Conservation (phyloP, 2,329 filamentous ascomycete genomes). For the Fusarium newnesense region DNA sequence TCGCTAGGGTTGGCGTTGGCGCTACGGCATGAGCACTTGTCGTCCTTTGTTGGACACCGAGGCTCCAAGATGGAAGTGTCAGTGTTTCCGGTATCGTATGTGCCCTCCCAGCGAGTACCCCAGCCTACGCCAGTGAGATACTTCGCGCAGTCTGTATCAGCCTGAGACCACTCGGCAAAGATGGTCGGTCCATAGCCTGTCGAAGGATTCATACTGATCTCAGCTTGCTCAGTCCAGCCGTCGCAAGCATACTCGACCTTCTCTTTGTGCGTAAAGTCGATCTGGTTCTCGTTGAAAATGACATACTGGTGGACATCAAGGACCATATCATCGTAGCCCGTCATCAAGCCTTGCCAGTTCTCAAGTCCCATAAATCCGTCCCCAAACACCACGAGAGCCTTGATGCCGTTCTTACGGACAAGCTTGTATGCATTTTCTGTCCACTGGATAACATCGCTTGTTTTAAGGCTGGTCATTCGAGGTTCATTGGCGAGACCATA, state of each 20-base stretch:
- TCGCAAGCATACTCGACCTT: constrained; percentile 90
- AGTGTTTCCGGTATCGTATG: constrained; percentile 74
- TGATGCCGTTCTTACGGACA: constrained; percentile 80
- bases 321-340: constrained; percentile 76
- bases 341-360: constrained; percentile 89
- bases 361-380: constrained; percentile 93
- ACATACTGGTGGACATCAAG: constrained; percentile 99
- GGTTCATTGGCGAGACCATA: constrained; percentile 97
- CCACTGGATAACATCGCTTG: constrained; percentile 79
- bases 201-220: constrained; percentile 74
- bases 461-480: constrained; percentile 79
- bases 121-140: constrained; percentile 90
- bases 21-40: constrained; percentile 74
- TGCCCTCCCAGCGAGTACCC: constrained; percentile 93
- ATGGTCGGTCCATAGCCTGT: constrained; percentile 93
- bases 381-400: constrained; percentile 81
- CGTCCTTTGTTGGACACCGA: constrained; percentile 75
- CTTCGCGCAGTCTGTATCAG: constrained; percentile 91
- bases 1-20: constrained; percentile 78
- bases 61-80: constrained; percentile 73
- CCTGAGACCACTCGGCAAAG: constrained; percentile 97
- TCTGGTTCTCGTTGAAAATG: constrained; percentile 93
- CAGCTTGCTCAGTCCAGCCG: constrained; percentile 85
- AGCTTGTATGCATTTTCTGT: constrained; percentile 77
- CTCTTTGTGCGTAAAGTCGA: constrained; percentile 80